Evolutionary conservation across 352 stramenopile genomes (phyloP).

Genomic region (Phytophthora kernoviae): DNA sequence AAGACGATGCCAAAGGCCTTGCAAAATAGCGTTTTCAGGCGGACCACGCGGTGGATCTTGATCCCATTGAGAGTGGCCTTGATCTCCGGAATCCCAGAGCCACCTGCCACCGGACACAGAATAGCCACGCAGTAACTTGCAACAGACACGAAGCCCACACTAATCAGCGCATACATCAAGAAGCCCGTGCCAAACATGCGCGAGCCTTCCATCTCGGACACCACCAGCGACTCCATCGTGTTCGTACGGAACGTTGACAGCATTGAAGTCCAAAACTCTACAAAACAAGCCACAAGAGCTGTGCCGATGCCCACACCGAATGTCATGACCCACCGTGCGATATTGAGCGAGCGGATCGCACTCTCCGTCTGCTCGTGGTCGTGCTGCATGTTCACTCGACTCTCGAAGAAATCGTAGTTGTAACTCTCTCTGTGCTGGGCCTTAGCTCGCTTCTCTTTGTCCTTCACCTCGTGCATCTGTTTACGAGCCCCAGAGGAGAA

Average conservation of each 20-base stretch:
- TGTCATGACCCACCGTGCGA: constrained; percentile 95
- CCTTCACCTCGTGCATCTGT: constrained; percentile 45
- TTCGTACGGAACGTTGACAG: constrained; percentile 90
- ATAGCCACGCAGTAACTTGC: constrained; percentile 92
- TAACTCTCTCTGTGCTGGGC: constrained; percentile 87
- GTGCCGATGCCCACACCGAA: constrained; percentile 94
- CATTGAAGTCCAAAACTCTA: constrained; percentile 90
- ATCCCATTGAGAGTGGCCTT: constrained; percentile 99
- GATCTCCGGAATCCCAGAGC: constrained; percentile 97
- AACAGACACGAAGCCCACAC: constrained; percentile 92
- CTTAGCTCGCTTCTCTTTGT: constrained; percentile 80
- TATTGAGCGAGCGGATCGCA: constrained; percentile 76
- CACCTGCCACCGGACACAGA: constrained; percentile 93
- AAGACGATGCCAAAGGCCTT: constrained; percentile 94
- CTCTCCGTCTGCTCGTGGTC: constrained; percentile 85
- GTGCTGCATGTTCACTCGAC: constrained; percentile 85
- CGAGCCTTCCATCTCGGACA: constrained; percentile 49
- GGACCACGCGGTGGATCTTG: constrained; percentile 96
- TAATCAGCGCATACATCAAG: constrained; percentile 91
- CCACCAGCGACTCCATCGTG: constrained; percentile 88
- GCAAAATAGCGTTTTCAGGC: constrained; percentile 95
- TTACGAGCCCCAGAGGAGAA: constrained; percentile 34
- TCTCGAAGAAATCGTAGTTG: constrained; percentile 91
- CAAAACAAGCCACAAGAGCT: constrained; percentile 92
- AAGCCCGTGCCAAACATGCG: constrained; percentile 81